Percentiles rank a stretch among this genome's conserved stretches.
These are phyloP conservation scores for Polytrichum formosum DNA, from an alignment of 225 moss, liverwort and hornwort species.

Conservation along the genomic window DNA sequence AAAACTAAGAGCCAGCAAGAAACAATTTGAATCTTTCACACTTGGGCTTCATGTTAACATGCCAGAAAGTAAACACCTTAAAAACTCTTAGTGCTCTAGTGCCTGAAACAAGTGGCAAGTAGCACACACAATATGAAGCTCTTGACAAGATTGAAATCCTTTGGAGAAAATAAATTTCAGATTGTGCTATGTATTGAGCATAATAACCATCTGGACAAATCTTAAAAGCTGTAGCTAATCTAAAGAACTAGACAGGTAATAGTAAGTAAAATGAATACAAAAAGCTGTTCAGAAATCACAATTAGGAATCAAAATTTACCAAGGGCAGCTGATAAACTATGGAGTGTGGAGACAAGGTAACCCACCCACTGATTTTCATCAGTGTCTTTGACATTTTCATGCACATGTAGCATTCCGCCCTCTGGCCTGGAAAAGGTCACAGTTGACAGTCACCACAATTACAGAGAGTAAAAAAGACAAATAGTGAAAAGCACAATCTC, in stretches of 20 bases:
- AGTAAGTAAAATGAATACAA: not conserved
- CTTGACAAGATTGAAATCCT: no score
- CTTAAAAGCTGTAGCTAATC: no score
- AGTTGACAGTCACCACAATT: no score
- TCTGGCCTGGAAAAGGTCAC: slow-evolving; percentile 30
- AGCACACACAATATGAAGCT: no score
- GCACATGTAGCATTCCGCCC: slow-evolving; percentile 82
- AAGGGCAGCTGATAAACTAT: slow-evolving; percentile 27
- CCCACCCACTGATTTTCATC: slow-evolving; percentile 63
- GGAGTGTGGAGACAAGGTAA: slow-evolving; percentile 52
- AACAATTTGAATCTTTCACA: not conserved
- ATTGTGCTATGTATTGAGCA: no score
- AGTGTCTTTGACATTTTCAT: slow-evolving; percentile 80
- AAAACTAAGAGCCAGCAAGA: not conserved
- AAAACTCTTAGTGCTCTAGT: no score
- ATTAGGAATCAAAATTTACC: slow-evolving; percentile 27
- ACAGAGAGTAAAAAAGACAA: no score
- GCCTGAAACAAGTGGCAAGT: no score
- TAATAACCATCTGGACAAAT: no score
- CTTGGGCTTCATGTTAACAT: not conserved
- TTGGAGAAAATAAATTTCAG: no score
- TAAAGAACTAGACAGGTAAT: no score
- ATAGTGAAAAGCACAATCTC: not conserved
- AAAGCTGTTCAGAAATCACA: not conserved
- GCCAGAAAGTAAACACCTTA: no score